phyloP scores from a whole-genome alignment of 805 yeast species.

The Limtongia smithiae region DNA sequence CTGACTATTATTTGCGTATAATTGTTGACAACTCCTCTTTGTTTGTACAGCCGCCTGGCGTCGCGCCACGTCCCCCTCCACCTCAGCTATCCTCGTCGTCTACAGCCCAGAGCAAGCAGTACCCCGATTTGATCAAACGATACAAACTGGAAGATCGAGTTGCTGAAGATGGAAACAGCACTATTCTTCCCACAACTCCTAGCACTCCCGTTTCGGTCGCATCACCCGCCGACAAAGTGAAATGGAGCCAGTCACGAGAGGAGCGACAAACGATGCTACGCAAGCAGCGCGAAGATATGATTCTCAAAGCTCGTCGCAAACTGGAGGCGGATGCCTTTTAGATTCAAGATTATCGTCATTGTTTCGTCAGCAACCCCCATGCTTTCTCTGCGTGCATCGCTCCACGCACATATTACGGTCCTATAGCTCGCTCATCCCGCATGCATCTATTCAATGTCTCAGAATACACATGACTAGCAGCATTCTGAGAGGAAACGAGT shows the following conservation, averaged over 20 bases:
- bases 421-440: too few species aligned
- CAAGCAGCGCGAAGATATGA: slow-evolving; percentile 54
- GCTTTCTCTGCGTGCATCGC: too few species aligned
- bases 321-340: too few species aligned
- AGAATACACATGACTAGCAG: too few species aligned
- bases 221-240: slow-evolving; percentile 18
- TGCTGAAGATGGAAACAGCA: too few species aligned
- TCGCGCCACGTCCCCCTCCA: slow-evolving; percentile 3
- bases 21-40: not conserved
- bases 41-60: slow-evolving; percentile 9
- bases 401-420: too few species aligned
- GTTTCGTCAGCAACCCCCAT: too few species aligned
- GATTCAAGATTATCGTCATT: too few species aligned
- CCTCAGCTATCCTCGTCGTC: not conserved
- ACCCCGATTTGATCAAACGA: slow-evolving; percentile 22
- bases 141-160: slow-evolving; percentile 19
- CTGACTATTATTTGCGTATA: not conserved
- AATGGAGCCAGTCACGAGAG: slow-evolving; percentile 46
- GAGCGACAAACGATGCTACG: slow-evolving; percentile 46
- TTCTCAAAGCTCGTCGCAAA: slow-evolving; percentile 58
- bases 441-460: too few species aligned
- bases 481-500: too few species aligned
- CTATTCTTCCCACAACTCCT: too few species aligned
- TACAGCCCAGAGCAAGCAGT: slow-evolving; percentile 23
- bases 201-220: not conserved